These are phyloP conservation scores for Microsporum canis DNA, from an alignment of 2,329 filamentous ascomycete species.

Conservation along the genomic window DNA sequence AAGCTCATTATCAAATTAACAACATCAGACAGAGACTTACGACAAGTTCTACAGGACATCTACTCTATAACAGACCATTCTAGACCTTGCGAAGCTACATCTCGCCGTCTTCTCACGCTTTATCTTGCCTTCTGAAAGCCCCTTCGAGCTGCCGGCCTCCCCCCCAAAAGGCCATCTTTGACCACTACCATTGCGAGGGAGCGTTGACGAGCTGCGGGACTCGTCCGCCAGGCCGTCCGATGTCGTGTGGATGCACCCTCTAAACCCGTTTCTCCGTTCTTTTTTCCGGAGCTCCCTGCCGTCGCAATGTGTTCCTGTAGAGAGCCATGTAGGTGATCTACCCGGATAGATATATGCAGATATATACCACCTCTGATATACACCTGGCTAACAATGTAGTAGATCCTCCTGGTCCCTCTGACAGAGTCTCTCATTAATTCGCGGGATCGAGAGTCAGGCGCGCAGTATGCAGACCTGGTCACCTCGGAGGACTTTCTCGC, in stretches of 20 bases:
- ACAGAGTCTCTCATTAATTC: conserved; percentile 83
- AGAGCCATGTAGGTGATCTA: conserved; percentile 57
- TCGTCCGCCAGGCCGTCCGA: conserved; percentile 29
- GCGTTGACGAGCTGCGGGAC: not conserved
- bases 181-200: not conserved
- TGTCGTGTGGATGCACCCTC: conserved; percentile 74
- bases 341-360: not conserved
- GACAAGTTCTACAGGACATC: not conserved
- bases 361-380: not conserved
- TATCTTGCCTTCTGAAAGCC: not conserved
- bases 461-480: conserved; percentile 66
- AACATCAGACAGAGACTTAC: not conserved
- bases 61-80: not conserved
- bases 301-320: conserved; percentile 78
- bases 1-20: not conserved
- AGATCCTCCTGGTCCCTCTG: conserved; percentile 81
- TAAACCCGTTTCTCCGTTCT: conserved; percentile 96
- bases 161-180: not conserved
- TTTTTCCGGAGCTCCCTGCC: conserved; percentile 96
- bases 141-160: not conserved
- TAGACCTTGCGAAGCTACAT: not conserved
- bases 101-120: not conserved
- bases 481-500: conserved; percentile 87
- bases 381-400: conserved; percentile 10
- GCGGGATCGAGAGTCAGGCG: conserved; percentile 75